Conservation (phyloP, 345 rosid species). For the Rhizophora mangle region DNA sequence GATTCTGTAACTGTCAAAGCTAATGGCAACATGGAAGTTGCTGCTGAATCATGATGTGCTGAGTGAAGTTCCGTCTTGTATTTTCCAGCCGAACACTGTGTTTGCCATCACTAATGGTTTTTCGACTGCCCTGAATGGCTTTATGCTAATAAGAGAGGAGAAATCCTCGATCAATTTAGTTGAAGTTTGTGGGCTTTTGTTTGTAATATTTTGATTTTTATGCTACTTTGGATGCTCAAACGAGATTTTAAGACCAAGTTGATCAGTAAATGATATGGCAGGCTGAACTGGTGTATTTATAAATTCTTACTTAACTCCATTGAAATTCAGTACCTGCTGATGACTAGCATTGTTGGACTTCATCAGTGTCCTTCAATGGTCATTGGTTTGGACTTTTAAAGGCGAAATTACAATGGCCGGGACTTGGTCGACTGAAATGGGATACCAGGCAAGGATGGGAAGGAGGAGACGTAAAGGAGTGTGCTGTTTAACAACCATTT, state of each 20-base stretch:
- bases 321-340: neutral
- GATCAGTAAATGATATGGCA: constrained; percentile 3
- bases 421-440: too few species aligned
- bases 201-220: constrained; percentile 16
- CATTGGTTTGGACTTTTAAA: neutral
- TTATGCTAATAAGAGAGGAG: constrained; percentile 12
- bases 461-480: too few species aligned
- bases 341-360: constrained; percentile 6
- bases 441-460: too few species aligned
- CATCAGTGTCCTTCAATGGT: neutral
- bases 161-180: constrained; percentile 15
- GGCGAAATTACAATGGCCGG: neutral
- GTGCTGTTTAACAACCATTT: too few species aligned
- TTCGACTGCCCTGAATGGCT: constrained; percentile 15
- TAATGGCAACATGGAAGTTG: constrained; percentile 30
- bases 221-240: constrained; percentile 11
- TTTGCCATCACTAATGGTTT: neutral
- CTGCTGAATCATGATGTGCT: constrained; percentile 25
- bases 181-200: constrained; percentile 28
- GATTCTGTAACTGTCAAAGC: constrained; percentile 23
- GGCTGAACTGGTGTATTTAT: constrained; percentile 2
- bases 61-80: neutral
- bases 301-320: constrained; percentile 1
- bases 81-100: constrained; percentile 10
- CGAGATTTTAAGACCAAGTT: constrained; percentile 25